Evolutionary conservation across 2,329 filamentous ascomycete genomes (phyloP).

Genomic region (Phaeosphaeria sp.): DNA sequence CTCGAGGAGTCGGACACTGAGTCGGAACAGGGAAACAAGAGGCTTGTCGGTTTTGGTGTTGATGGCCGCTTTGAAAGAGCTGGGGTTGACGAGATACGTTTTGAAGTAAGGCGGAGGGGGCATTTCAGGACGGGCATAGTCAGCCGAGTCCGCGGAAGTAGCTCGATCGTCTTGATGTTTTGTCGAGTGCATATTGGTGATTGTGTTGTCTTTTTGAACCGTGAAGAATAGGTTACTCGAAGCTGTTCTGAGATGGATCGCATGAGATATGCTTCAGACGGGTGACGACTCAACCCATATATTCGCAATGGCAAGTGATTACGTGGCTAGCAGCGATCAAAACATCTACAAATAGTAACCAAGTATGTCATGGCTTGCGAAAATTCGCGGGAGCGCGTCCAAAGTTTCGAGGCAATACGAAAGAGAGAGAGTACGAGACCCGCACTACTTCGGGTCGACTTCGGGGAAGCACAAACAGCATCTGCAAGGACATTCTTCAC

Average conservation of each 20-base stretch:
- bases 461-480: neutral
- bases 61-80: constrained; percentile 27
- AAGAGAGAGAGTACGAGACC: constrained; percentile 11
- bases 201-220: neutral
- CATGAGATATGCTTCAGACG: neutral
- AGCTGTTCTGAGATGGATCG: neutral
- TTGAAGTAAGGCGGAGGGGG: constrained; percentile 28
- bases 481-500: too few species aligned
- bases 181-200: neutral
- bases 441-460: neutral
- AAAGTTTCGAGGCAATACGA: neutral
- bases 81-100: constrained; percentile 20
- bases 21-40: constrained; percentile 23
- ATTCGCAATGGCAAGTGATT: neutral
- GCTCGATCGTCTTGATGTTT: neutral
- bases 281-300: neutral
- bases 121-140: constrained; percentile 14
- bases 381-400: neutral
- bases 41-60: constrained; percentile 26
- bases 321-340: neutral
- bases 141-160: neutral
- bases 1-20: constrained; percentile 29
- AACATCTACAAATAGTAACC: constrained; percentile 1
- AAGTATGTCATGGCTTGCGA: constrained; percentile 1
- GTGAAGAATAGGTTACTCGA: neutral